Evolutionary conservation across 257 asterid genomes (phyloP), one percentile per base, ranked within the genome.

Genomic region (Lantana camara): DNA sequence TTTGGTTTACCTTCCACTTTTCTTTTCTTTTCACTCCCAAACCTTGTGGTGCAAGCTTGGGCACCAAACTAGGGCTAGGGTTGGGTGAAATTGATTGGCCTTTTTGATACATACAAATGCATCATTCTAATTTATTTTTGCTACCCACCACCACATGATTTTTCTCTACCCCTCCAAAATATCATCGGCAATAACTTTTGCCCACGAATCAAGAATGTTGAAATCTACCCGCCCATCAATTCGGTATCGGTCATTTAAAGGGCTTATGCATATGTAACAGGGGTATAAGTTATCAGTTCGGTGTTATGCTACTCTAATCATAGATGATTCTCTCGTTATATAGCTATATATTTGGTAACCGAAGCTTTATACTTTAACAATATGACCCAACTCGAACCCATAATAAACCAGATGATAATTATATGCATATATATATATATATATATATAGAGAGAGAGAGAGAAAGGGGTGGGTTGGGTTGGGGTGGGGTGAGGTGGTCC

Each of bases 1-100:
- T 71, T 72, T 50, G 79, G 72, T 75, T 78, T 73, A 79, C 80
- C 84, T 71, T 75, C 80, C 80, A 75, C 80, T 68, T 70, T 40
- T 21, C 34, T 12, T 54, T 46, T 53, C 24, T 16, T 35, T 32
- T 57, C 20, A 21, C 52, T 66, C 69, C 62, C 70, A 54, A 79
- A 45, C 76, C 78, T 77, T 72, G 64, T 74, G 76, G 72, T 66
- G 73, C 71, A 80, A 74, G 81, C 71, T 74, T 75, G 68, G 69
- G 72, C 72, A 54, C 9, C 35, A 60, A 60, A 53, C 62, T 47
- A 57, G 68, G 47, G 64, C 45, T 78, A 70, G 62, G 50, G 71
- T 44, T 21, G 57, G 52, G 63, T 27, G 20, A 63, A 12, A 35
- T 20, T 61, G 57, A 63, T 62, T 63, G n/a, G 27, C 52, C 50